Evolutionary conservation across 1,284 basidiomycete species (phyloP).

Genomic region (Tilletia setariae): DNA sequence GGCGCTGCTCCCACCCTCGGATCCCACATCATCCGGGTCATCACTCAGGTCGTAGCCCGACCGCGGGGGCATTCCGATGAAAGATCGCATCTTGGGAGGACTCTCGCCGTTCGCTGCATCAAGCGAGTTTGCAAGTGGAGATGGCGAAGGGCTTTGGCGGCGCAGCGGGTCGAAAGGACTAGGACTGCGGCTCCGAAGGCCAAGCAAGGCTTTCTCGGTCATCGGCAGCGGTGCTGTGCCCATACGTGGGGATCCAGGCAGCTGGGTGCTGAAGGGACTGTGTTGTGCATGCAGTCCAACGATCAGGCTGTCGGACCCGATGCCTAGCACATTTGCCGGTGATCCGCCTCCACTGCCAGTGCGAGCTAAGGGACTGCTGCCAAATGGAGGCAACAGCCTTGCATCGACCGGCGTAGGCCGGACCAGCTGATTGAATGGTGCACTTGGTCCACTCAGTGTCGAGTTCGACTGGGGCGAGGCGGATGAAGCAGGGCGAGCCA

Average conservation of each 20-base stretch:
- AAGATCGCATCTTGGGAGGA: slow-evolving; percentile 51
- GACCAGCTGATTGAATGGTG: neutral
- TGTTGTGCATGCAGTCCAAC: neutral
- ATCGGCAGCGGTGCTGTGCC: neutral
- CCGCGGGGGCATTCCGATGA: slow-evolving; percentile 53
- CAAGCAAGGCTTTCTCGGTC: neutral
- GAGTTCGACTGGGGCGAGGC: neutral
- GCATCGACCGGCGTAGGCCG: slow-evolving; percentile 2
- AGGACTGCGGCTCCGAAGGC: neutral
- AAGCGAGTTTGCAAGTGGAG: neutral
- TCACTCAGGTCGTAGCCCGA: slow-evolving; percentile 53
- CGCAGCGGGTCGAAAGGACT: slow-evolving; percentile 5
- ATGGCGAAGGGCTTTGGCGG: slow-evolving; percentile 9
- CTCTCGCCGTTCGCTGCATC: neutral
- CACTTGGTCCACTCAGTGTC: neutral
- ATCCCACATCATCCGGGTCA: slow-evolving; percentile 53
- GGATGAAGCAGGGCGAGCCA: neutral
- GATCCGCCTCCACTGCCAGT: neutral
- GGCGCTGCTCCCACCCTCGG: slow-evolving; percentile 38
- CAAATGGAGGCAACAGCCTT: slow-evolving; percentile 5
- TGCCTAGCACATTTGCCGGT: neutral
- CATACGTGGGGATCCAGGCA: neutral
- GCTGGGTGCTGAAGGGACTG: neutral
- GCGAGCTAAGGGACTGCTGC: neutral
- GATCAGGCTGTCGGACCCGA: neutral